Evolutionary conservation across 805 yeast genomes (phyloP).

Genomic region (Ogataea nitratoaversa): DNA sequence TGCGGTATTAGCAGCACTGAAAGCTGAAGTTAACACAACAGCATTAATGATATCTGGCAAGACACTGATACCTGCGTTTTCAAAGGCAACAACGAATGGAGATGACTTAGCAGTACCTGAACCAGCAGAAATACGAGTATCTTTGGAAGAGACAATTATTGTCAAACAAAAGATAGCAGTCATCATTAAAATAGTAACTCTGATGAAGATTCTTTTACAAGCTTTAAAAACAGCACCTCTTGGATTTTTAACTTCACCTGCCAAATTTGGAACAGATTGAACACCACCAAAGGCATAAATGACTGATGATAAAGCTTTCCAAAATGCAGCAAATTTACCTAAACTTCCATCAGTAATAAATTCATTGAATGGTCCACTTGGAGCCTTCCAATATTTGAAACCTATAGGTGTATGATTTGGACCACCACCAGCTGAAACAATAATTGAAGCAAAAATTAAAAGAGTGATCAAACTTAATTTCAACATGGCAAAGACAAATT

Average conservation of each 20-base stretch:
- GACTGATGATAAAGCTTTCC: constrained; percentile 50
- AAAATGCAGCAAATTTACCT: constrained; percentile 56
- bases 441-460: constrained; percentile 46
- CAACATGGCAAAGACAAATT: constrained; percentile 51
- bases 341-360: constrained; percentile 51
- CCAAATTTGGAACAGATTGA: constrained; percentile 55
- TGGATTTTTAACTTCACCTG: constrained; percentile 54
- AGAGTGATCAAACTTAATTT: constrained; percentile 61
- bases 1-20: constrained; percentile 58
- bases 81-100: constrained; percentile 65
- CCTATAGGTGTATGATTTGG: constrained; percentile 39
- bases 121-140: constrained; percentile 39
- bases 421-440: constrained; percentile 42
- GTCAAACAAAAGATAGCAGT: constrained; percentile 46
- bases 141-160: constrained; percentile 55
- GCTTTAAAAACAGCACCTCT: constrained; percentile 54
- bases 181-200: constrained; percentile 49
- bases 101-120: constrained; percentile 55
- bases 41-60: constrained; percentile 62
- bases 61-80: constrained; percentile 44
- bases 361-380: too few relatives aligned
- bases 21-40: constrained; percentile 49
- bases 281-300: constrained; percentile 62
- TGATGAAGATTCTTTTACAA: constrained; percentile 51
- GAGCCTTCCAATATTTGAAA: constrained; percentile 45